These are phyloP conservation scores for Xylogone sp. DNA, from an alignment of 2,329 filamentous ascomycete species.

Conservation along the genomic window DNA sequence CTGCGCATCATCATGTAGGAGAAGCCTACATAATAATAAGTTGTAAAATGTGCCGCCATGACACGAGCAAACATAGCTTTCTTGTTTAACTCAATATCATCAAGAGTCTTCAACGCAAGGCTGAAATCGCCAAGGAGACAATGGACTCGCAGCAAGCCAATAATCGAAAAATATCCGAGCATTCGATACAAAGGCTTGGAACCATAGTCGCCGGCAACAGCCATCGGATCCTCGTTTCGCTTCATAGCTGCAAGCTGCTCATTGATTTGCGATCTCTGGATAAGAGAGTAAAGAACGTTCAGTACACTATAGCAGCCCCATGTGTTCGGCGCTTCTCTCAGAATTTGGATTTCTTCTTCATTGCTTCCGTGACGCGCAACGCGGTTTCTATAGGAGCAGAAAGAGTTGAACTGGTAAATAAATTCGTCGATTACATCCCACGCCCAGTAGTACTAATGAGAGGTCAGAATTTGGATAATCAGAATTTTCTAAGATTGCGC, in stretches of 20 bases:
- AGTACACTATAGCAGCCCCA: conserved; percentile 99
- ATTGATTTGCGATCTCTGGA: conserved; percentile 96
- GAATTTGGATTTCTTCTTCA: conserved; percentile 85
- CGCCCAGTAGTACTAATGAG: conserved; percentile 87
- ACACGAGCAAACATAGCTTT: conserved; percentile 99
- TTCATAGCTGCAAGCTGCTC: conserved; percentile 96
- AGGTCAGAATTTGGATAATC: conserved; percentile 14
- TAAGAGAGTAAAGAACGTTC: conserved; percentile 98
- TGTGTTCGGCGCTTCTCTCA: conserved; percentile 96
- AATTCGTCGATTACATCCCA: conserved; percentile 99
- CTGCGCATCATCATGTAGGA: conserved; percentile 99
- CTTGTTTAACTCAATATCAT: conserved; percentile 99
- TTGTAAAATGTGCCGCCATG: conserved; percentile 99
- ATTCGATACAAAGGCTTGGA: conserved; percentile 93
- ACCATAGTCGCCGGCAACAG: conserved; percentile 92
- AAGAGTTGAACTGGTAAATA: conserved; percentile 99
- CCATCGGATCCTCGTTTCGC: conserved; percentile 82
- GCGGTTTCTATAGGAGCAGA: conserved; percentile 93
- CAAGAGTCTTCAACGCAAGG: conserved; percentile 95
- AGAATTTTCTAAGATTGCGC: conserved; percentile 37
- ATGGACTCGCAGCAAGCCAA: conserved; percentile 93
- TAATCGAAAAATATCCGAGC: conserved; percentile 99
- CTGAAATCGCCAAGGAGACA: conserved; percentile 96
- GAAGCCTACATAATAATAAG: conserved; percentile 99
- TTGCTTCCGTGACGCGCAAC: conserved; percentile 80